Evolutionary conservation across 2,329 filamentous ascomycete genomes (phyloP), one percentile per base, ranked within the genome.

Genomic region (Exserohilum turcica): DNA sequence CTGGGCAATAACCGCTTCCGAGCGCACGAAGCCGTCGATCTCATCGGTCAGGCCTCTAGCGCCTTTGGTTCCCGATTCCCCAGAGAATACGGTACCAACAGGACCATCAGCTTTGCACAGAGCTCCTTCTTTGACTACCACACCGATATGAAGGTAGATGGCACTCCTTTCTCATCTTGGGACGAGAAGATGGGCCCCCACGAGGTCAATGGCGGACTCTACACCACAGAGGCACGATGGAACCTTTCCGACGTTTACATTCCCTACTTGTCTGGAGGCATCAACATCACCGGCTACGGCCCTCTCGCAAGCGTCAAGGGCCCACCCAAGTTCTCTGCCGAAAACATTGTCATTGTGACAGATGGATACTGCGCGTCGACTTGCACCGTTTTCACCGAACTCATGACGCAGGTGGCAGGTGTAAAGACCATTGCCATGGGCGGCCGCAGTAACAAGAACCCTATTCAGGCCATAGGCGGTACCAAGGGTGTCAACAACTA

Each of bases 321-420:
- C 57, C 16, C 56, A 47, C 54, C 76, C 44, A 83, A 81, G 3
- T 88, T 87, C 67, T 75, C 76, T 8, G 71, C 84, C 3, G 81
- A 85, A 37, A 71, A 76, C 58, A 73, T 77, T 27, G 76, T 85
- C 43, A 64, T 84, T 21, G 68, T 86, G n/a, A 80, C 81, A 45
- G 84, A 86, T 61, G 84, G 83, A 29, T 78, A 80, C 60, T 86
- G 84, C 66, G 80, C 80, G 18, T 85, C 82, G 0, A 82, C 83
- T 2, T 86, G 84, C 71, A 79, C 82, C 3, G 74, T 84, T 3
- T 84, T 84, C 56, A 77, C 78, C 9, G 81, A 86, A 58, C 77
- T 85, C 60, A 73, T 86, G 61, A 78, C 78, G 19, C 69, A 78
- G 21, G 77, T 83, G 54, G 82, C 75, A 18, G 79, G 79, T 29